Base-by-base conservation (phyloP, 805 yeast genomes). In the Saccharomyces jurei region DNA sequence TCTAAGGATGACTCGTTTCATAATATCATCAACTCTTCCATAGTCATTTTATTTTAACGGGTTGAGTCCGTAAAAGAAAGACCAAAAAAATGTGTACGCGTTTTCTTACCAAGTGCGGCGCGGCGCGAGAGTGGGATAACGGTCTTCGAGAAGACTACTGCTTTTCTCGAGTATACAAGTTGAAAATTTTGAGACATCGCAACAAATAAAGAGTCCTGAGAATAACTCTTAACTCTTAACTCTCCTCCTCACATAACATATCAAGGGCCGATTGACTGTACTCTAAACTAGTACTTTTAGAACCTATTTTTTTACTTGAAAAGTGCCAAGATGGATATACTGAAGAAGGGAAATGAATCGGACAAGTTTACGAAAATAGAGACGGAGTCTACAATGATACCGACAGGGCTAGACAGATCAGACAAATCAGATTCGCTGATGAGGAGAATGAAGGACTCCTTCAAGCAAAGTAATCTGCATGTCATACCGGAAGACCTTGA, bases 401-500 rank as follows among this genome's bases (percentile, higher is more conserved):
- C 49, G 4, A 26, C 31, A 4, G 50, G 29, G 13, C 30, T 52
- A 46, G 53, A 22, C 10, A n/a, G 44, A 13, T 41, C 55, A 46
- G 53, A 22, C n/a, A n/a, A 44, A 13, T 32, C 52, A 9, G 48
- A 46, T 9, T 53, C 55, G 13, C 21, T 50, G 50, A 17, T 49
- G 17, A 26, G 28, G 9, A 53, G 55, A 31, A 28, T 53, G 26
- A 50, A 53, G 53, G 48, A 50, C 28, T 50, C 55, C 3, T 53
- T 53, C 47, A 53, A 53, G 28, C 41, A 46, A 32, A 53, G 47
- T 46, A 44, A 53, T 11, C 25, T 50, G 13, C 21, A 21, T 8
- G 31, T 31, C 22, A 50, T 53, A 5, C 50, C 52, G 11, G 57
- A 52, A 28, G 58, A 56, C 28, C 11, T 49, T 22, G 58, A 54